These are phyloP conservation scores for Trichosanthes cucumerina DNA, from an alignment of 306 rosid species.

Conservation along the genomic window DNA sequence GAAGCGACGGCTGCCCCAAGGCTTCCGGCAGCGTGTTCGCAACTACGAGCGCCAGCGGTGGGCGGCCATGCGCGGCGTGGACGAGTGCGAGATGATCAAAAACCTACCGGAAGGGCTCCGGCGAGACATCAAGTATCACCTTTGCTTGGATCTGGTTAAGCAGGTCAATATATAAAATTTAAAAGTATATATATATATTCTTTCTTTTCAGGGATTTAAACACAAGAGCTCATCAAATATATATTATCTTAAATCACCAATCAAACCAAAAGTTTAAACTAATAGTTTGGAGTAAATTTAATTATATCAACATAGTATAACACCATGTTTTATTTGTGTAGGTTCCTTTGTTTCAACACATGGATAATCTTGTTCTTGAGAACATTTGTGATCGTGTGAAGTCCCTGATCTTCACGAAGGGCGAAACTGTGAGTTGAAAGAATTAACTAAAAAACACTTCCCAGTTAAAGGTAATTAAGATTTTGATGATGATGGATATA, in stretches of 20 bases:
- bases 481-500: not conserved
- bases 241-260: too few relatives aligned
- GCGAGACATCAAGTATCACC: slow-evolving; percentile 87
- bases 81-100: slow-evolving; percentile 64
- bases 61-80: slow-evolving; percentile 93
- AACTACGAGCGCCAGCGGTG: slow-evolving; percentile 78
- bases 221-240: too few relatives aligned
- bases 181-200: too few relatives aligned
- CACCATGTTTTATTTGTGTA: too few relatives aligned
- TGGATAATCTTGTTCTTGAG: slow-evolving; percentile 86
- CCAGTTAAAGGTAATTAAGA: too few relatives aligned
- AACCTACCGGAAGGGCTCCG: slow-evolving; percentile 86
- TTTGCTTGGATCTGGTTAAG: slow-evolving; percentile 77
- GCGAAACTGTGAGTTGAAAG: slow-evolving; percentile 78
- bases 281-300: too few relatives aligned
- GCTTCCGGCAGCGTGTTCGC: slow-evolving; percentile 66
- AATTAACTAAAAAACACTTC: too few relatives aligned
- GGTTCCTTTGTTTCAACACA: slow-evolving; percentile 89
- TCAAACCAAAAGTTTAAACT: too few relatives aligned
- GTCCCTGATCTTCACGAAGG: slow-evolving; percentile 84
- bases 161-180: slow-evolving; percentile 41
- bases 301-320: too few relatives aligned
- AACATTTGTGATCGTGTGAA: slow-evolving; percentile 93
- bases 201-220: too few relatives aligned
- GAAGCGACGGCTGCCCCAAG: slow-evolving; percentile 63